phyloP scores from a whole-genome alignment of 805 yeast genomes.

The Clavispora asparagi region DNA sequence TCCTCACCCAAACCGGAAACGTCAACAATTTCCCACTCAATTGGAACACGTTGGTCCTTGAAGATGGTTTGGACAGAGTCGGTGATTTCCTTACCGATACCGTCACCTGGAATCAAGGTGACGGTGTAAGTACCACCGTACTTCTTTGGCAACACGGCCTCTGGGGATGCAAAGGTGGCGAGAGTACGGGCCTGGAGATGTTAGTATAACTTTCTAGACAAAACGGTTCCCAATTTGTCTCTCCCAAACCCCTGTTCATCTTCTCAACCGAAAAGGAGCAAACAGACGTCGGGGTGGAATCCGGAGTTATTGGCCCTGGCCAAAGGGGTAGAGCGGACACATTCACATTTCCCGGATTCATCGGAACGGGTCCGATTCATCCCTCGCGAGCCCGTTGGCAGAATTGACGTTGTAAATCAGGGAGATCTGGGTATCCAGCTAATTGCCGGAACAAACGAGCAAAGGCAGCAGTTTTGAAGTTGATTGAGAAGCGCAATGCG shows the following conservation, averaged over 20 bases:
- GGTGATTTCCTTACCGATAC: constrained; percentile 94
- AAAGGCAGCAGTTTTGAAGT: background rate
- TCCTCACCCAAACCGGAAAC: constrained; percentile 40
- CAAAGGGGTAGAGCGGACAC: no score
- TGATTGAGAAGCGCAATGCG: background rate
- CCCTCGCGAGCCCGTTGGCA: background rate
- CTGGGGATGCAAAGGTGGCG: constrained; percentile 59
- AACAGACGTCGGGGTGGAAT: no score
- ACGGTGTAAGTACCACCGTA: constrained; percentile 94
- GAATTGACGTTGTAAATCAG: background rate
- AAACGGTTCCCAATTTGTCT: background rate
- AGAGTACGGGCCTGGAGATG: constrained; percentile 34
- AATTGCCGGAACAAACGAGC: background rate
- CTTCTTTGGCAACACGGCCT: constrained; percentile 72
- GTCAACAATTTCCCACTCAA: constrained; percentile 75
- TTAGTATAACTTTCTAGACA: constrained; percentile 17
- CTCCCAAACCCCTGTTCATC: background rate
- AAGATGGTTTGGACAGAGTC: constrained; percentile 89
- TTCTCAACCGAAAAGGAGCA: no score
- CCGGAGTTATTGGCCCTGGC: no score
- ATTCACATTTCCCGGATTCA: no score
- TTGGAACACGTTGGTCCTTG: constrained; percentile 81
- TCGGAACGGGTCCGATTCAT: background rate
- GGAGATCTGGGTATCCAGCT: background rate
- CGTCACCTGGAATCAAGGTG: constrained; percentile 96